These are phyloP conservation scores for Santalum album DNA, from an alignment of 164 flowering plant species.

Conservation along the genomic window DNA sequence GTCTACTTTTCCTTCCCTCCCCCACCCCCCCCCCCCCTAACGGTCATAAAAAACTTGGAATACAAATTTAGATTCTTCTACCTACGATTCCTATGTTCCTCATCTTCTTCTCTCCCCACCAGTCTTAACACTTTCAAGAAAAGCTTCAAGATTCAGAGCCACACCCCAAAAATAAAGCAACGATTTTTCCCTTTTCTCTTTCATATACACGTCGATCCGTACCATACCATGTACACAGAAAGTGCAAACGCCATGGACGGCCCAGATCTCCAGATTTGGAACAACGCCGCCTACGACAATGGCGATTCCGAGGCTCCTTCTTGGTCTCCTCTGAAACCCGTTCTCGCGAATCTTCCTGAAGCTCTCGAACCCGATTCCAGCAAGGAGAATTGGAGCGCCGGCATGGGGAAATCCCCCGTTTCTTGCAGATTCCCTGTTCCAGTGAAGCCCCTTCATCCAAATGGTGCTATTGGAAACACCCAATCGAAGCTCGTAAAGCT, in stretches of 20 bases:
- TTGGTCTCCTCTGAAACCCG: constrained; percentile 24
- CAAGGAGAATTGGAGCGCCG: constrained; percentile 60
- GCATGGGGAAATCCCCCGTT: constrained; percentile 18
- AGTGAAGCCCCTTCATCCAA: constrained; percentile 23
- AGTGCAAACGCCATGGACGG: constrained; percentile 31
- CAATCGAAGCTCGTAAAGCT: constrained; percentile 24
- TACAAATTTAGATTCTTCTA: background rate
- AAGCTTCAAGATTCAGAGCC: background rate
- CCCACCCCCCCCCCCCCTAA: too few relatives aligned
- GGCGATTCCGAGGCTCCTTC: constrained; percentile 32
- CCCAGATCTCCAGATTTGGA: constrained; percentile 58
- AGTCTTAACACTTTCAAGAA: background rate
- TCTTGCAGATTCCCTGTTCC: constrained; percentile 19
- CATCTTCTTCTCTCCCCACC: background rate
- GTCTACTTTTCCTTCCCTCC: constrained; percentile 24
- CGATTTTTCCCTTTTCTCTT: background rate
- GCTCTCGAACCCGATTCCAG: constrained; percentile 34
- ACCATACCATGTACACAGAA: background rate
- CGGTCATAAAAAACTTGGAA: constrained; percentile 44
- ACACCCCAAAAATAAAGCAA: background rate
- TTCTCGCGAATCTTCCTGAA: constrained; percentile 13
- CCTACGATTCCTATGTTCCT: too few relatives aligned
- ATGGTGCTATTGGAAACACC: constrained; percentile 6
- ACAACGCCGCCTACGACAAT: constrained; percentile 63
- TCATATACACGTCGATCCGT: background rate